Evolutionary conservation across 768 basidiomycete species (phyloP).

Genomic region (Pleurotus platypus): DNA sequence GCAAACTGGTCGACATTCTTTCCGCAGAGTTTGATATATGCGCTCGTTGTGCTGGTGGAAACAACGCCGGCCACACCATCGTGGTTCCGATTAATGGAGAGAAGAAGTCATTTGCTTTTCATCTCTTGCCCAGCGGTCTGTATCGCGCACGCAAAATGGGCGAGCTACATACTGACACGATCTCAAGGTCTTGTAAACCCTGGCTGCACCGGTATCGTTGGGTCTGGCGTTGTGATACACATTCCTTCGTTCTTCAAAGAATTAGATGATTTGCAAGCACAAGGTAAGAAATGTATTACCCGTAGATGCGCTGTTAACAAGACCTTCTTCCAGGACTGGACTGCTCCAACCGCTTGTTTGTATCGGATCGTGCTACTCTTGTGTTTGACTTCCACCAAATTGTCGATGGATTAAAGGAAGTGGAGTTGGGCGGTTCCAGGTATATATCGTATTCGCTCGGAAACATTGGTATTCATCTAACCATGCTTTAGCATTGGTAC

Average conservation of each 20-base stretch:
- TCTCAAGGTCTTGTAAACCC: constrained; percentile 78
- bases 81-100: constrained; percentile 72
- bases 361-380: constrained; percentile 95
- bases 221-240: constrained; percentile 94
- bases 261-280: constrained; percentile 76
- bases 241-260: constrained; percentile 93
- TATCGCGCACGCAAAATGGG: constrained; percentile 4
- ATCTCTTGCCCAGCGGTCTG: constrained; percentile 89
- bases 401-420: constrained; percentile 97
- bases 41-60: constrained; percentile 95
- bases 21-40: constrained; percentile 88
- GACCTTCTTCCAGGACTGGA: constrained; percentile 61
- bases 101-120: constrained; percentile 90
- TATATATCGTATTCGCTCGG: constrained; percentile 17
- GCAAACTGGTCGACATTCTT: constrained; percentile 96
- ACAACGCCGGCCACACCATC: constrained; percentile 99
- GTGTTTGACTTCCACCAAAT: constrained; percentile 99
- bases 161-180: not conserved
- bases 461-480: not conserved
- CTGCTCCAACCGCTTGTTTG: constrained; percentile 79
- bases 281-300: constrained; percentile 52
- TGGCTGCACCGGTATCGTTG: constrained; percentile 81
- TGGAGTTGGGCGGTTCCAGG: constrained; percentile 90
- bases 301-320: not conserved
- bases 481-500: constrained; percentile 76